A percentile compares a stretch with the other conserved stretches of the same genome.
Evolutionary conservation across 2,329 filamentous ascomycete species (phyloP).

Genomic region (Botrytis porri): DNA sequence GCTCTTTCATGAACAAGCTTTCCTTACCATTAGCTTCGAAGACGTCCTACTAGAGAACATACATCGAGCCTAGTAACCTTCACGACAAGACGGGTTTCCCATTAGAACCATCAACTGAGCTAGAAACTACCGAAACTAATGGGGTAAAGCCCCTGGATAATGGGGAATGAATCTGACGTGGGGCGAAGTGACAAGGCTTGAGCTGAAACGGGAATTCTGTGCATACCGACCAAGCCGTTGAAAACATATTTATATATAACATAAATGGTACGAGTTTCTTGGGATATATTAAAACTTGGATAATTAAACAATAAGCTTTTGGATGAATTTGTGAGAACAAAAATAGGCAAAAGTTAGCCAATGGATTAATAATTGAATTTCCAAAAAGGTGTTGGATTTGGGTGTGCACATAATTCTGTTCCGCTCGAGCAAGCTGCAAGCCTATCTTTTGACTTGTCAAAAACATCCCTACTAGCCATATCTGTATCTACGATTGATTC

Average conservation of each 20-base stretch:
- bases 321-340: rapidly evolving
- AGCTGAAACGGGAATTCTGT: background rate
- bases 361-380: background rate
- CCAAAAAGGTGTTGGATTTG: background rate
- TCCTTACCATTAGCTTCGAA: background rate
- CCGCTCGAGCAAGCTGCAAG: background rate
- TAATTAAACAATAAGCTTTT: background rate
- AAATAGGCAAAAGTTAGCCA: background rate
- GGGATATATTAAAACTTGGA: background rate
- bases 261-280: no score
- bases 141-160: background rate
- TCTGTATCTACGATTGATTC: background rate
- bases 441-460: background rate
- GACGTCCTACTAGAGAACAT: background rate
- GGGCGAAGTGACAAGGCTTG: background rate
- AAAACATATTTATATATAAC: background rate
- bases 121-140: background rate
- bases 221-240: background rate
- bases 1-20: background rate
- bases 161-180: background rate
- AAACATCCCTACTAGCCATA: constrained; percentile 2
- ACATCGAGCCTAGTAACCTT: background rate
- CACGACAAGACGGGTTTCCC: background rate
- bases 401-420: background rate
- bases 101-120: background rate